A percentile compares a stretch with the other conserved stretches of the same genome.
Evolutionary conservation across 257 asterid genomes (phyloP).

Genomic region (Ajuga chamaepitys): DNA sequence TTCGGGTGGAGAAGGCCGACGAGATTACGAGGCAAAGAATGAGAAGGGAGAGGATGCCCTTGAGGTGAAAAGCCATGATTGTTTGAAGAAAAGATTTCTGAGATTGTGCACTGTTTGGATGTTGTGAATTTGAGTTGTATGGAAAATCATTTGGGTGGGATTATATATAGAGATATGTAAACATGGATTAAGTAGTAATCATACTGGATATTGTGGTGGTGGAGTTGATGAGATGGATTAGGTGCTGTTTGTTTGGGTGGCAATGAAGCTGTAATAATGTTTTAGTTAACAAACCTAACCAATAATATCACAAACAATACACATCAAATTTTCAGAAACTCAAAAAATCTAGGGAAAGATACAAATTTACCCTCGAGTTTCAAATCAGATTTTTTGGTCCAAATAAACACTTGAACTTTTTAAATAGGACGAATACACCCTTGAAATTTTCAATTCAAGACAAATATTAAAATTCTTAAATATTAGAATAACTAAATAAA

Average conservation of each 20-base stretch:
- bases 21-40: slow-evolving; percentile 20
- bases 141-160: neutral
- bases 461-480: too few species aligned
- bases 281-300: too few species aligned
- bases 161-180: slow-evolving; percentile 15
- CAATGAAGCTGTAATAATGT: too few species aligned
- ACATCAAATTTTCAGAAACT: too few species aligned
- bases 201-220: neutral
- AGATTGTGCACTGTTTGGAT: neutral
- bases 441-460: too few species aligned
- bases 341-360: too few species aligned
- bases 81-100: neutral
- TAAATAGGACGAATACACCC: too few species aligned
- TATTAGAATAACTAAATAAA: too few species aligned
- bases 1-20: slow-evolving; percentile 15
- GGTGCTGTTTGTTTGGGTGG: slow-evolving; percentile 39
- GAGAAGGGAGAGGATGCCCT: slow-evolving; percentile 16
- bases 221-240: slow-evolving; percentile 70
- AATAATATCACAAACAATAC: too few species aligned
- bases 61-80: slow-evolving; percentile 22
- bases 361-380: too few species aligned
- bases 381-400: too few species aligned
- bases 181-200: neutral
- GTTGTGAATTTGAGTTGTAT: neutral
- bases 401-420: too few species aligned